Conservation (phyloP, 1,284 basidiomycete genomes). For the Entoloma clypeatum region DNA sequence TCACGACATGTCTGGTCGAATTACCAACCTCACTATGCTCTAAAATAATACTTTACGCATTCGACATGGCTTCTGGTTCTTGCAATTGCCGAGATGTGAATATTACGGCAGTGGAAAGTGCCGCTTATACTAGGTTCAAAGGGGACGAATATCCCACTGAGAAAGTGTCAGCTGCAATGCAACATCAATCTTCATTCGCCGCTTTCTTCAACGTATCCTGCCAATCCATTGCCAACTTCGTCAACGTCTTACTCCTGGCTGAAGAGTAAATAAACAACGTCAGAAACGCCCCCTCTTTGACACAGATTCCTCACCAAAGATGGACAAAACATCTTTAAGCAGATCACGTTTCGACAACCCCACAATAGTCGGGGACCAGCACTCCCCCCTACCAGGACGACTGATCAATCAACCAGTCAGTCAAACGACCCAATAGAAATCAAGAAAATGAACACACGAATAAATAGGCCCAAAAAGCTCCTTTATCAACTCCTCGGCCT, state of each 20-base stretch:
- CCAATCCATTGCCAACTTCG: slow-evolving; percentile 73
- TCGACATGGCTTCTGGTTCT: no score
- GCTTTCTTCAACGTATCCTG: slow-evolving; percentile 70
- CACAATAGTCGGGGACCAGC: slow-evolving; percentile 64
- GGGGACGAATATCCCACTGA: not conserved
- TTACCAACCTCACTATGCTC: no score
- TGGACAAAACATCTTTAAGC: slow-evolving; percentile 70
- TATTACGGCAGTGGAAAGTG: no score
- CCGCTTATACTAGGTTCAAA: no score
- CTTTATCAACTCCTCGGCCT: slow-evolving; percentile 84
- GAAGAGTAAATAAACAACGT: slow-evolving; percentile 3
- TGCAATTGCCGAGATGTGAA: no score
- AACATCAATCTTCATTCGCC: slow-evolving; percentile 39
- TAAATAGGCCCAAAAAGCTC: slow-evolving; percentile 87
- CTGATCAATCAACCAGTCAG: slow-evolving; percentile 35
- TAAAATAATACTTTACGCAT: no score
- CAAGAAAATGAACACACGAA: slow-evolving; percentile 43
- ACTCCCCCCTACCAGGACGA: slow-evolving; percentile 61
- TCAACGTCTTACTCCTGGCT: slow-evolving; percentile 71
- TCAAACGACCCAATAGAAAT: slow-evolving; percentile 1
- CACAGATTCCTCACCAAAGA: slow-evolving; percentile 55
- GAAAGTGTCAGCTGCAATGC: not conserved
- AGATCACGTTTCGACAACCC: slow-evolving; percentile 77
- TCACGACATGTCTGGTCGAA: no score
- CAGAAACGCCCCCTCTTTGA: not conserved